These are phyloP conservation scores for Globisporangium uncinulatum DNA, from an alignment of 352 stramenopile species.

Conservation along the genomic window DNA sequence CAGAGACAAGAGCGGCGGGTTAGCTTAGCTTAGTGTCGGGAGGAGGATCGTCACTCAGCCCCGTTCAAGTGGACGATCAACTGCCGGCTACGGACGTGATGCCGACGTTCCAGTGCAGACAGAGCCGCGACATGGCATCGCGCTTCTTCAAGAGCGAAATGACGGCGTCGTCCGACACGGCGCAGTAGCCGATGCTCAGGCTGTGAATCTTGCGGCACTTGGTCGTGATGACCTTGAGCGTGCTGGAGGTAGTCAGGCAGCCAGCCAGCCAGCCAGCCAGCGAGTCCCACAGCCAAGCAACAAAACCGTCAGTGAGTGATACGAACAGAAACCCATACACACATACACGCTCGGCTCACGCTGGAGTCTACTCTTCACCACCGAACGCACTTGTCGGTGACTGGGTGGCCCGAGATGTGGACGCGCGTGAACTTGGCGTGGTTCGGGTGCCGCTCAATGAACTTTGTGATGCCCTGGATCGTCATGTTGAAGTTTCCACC, in stretches of 20 bases:
- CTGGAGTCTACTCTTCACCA: neutral
- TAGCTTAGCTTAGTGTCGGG: too few relatives aligned
- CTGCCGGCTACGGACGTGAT: slow-evolving; percentile 58
- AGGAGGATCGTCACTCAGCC: neutral
- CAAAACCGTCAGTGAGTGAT: too few relatives aligned
- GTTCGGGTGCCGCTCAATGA: slow-evolving; percentile 88
- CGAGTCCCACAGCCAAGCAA: too few relatives aligned
- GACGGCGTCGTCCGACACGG: slow-evolving; percentile 80
- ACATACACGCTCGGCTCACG: neutral
- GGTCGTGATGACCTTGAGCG: slow-evolving; percentile 80
- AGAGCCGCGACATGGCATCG: slow-evolving; percentile 70
- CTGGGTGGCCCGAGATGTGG: slow-evolving; percentile 76
- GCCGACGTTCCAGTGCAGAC: slow-evolving; percentile 81
- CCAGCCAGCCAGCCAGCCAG: too few relatives aligned
- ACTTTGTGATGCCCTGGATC: slow-evolving; percentile 75
- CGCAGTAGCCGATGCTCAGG: slow-evolving; percentile 79
- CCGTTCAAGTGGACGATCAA: neutral
- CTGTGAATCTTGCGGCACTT: slow-evolving; percentile 89
- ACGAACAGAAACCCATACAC: neutral
- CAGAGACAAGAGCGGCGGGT: neutral
- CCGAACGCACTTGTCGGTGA: slow-evolving; percentile 70
- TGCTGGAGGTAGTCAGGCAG: slow-evolving; percentile 27
- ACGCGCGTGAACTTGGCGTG: slow-evolving; percentile 86
- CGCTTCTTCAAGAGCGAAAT: slow-evolving; percentile 83
- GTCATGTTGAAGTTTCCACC: slow-evolving; percentile 90